Evolutionary conservation across 768 basidiomycete species (phyloP), one percentile per base, ranked within the genome.

Genomic region (Pilatotrama ljubarskyi): DNA sequence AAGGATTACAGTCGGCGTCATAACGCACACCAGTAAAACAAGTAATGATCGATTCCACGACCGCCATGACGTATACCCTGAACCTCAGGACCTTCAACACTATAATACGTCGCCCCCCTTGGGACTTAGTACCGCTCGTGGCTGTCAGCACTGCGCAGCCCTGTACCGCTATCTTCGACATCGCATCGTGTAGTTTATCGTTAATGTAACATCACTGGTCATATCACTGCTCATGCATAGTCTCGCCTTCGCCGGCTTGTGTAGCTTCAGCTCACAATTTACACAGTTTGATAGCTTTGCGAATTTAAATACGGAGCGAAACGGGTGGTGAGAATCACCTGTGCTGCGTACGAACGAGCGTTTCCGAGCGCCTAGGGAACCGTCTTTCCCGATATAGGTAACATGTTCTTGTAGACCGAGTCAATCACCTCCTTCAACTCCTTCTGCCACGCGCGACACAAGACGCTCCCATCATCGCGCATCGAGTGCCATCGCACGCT

Each of bases 41-140:
- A 37, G 18, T 18, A 15, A 47, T 15, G 37, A 48, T 17, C 14
- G 24, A 10, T 18, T 40, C 47, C 22, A 53, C 44, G 43, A 59
- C 26, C 14, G n/a, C 32, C 36, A 60, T 48, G 59, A 60, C 46
- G 46, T 53, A 60, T 60, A 60, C 59, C 58, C 44, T 37, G 38
- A 41, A 42, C 38, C 29, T 32, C 13, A 17, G 43, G 44, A 55
- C 41, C 18, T 14, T 32, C 46, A 15, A 4, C 55, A 38, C 18
- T 55, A 55, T 36, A 38, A 47, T 55, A 55, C 55, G 46, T 11
- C 42, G 15, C 36, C 20, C 52, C 35, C 22, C n/a, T 10, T 24
- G 20, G 52, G 42, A 44, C 52, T 20, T 54, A 54, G 41, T 44
- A 20, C 32, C 1, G 42, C 29, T n/a, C 29, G 29, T 32, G 29